Conservation (phyloP, 2,329 filamentous ascomycete genomes). For the Raffaelea deltoideospora region DNA sequence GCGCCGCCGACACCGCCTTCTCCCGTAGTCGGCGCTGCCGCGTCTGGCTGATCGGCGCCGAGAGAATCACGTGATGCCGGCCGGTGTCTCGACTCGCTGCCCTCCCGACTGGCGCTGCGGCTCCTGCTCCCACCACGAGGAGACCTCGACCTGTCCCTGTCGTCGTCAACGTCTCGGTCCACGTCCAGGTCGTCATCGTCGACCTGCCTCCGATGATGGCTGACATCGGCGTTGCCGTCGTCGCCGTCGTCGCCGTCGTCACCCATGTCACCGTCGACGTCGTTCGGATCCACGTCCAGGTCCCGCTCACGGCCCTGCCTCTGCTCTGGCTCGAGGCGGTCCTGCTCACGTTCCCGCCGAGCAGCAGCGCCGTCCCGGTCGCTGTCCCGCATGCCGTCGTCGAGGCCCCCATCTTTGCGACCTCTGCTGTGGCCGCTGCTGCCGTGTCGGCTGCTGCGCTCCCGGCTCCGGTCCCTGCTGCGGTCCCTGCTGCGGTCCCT, state of each 20-base stretch:
- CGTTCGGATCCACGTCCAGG: neutral
- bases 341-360: neutral
- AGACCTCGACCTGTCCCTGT: constrained; percentile 5
- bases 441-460: neutral
- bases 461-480: neutral
- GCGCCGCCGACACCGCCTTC: neutral
- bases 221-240: constrained; percentile 15
- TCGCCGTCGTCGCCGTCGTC: constrained; percentile 15
- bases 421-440: too few relatives aligned
- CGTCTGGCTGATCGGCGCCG: neutral
- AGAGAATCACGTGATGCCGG: neutral
- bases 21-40: neutral
- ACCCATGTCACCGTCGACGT: constrained; percentile 9
- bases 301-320: neutral
- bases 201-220: constrained; percentile 7
- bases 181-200: neutral
- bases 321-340: neutral
- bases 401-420: too few relatives aligned
- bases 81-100: neutral
- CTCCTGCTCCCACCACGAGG: constrained; percentile 10
- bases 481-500: neutral
- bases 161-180: neutral
- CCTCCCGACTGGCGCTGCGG: neutral
- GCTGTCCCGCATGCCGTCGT: too few relatives aligned
- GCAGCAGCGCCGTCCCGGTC: too few relatives aligned